Base-by-base conservation (phyloP, 2,329 filamentous ascomycete genomes). In the Aspergillus viridinutans region DNA sequence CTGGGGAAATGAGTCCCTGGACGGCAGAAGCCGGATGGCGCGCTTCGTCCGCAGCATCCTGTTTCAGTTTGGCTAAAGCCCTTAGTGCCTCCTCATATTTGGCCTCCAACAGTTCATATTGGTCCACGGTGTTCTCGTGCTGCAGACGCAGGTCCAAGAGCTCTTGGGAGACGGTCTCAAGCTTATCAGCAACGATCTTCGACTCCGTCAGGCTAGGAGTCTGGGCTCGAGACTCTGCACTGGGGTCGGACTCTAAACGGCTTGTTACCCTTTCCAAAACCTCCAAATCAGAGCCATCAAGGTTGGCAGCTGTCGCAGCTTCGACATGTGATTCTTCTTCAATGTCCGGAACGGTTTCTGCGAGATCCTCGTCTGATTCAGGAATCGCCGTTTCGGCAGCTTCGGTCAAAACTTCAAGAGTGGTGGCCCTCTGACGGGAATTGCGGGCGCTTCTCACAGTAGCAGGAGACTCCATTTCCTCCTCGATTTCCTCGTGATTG, bases 81-180 rank as follows among this genome's bases (percentile, higher is more conserved):
- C 88, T 88, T 60, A 99, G 79, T 4, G 92, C 90, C 67, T 96
- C 88, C 68, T 96, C 90, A 66, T 99, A 99, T 74, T 96, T 97
- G 64, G 86, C 82, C 56, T 92, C 87, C 26, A 99, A 86, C 49
- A 86, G 76, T 61, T 95, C 90, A 66, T 88, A 93, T 57, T 97
- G 91, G 61, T 83, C 86, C 20, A 96, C 71, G 0, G 91, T 93
- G 8, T 83, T 80, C 72, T 97, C 93, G 67, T 99, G 94, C 74
- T 97, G 92, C 43, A 95, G 87, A 17, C 90, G 89, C 52, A 99
- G 83, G 66, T 94, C 90, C 56, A 96, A 84, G 2, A 99, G 86
- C 75, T 99, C 94, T 71, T 96, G 91, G 0, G 89, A 94, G 43
- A 97, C 89, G 42, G 82, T 88, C 68, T 97, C 93, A 14, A 97